Base-by-base conservation (phyloP, 2,329 filamentous ascomycete genomes). In the Fusarium clavum region DNA sequence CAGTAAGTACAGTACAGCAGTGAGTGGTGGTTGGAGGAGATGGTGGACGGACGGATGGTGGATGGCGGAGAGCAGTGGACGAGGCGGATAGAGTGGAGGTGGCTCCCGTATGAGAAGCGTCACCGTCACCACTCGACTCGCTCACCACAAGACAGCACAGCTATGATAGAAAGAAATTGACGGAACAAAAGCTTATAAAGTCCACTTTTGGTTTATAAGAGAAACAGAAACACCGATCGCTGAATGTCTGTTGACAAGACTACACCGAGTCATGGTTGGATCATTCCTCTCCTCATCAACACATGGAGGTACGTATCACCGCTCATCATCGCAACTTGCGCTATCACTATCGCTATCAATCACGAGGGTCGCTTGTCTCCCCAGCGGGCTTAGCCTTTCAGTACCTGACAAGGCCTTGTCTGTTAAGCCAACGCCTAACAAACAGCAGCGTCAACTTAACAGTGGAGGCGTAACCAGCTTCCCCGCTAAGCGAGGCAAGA, bases 111-210 rank as follows among this genome's bases (percentile, higher is more conserved):
- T 65, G 44, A 59, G 53, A 64, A 60, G 61, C 52, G 59, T 74
- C 74, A 69, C 73, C 73, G 73, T 75, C 71, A 76, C 72, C 69
- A 73, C 64, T 72, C 51, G 45, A 73, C 64, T 72, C 51, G 45
- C 54, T 63, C 56, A 65, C 49, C 38, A 44, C 24, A 24, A 52
- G 13, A 47, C 45, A 29, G 10, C 25, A 47, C 45, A 47, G 18
- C 25, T 38, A 47, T 47, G 25, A 47, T 20, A 18, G 25, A 29
- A 18, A 9, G 18, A 27, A 27, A n/a, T 7, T 4, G 7, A 41
- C 27, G 16, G 12, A 47, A 22, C 18, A 20, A 24, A 27, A 25
- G 14, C 16, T 7, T n/a, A 14, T n/a, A 51, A 18, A 51, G 22
- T n/a, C 6, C 6, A 25, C 24, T 13, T 32, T n/a, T 14, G 16